A percentile compares a stretch with the other conserved stretches of the same genome.
These are phyloP conservation scores for Candolleomyces efflorescens DNA, from an alignment of 768 basidiomycete species.

Conservation along the genomic window DNA sequence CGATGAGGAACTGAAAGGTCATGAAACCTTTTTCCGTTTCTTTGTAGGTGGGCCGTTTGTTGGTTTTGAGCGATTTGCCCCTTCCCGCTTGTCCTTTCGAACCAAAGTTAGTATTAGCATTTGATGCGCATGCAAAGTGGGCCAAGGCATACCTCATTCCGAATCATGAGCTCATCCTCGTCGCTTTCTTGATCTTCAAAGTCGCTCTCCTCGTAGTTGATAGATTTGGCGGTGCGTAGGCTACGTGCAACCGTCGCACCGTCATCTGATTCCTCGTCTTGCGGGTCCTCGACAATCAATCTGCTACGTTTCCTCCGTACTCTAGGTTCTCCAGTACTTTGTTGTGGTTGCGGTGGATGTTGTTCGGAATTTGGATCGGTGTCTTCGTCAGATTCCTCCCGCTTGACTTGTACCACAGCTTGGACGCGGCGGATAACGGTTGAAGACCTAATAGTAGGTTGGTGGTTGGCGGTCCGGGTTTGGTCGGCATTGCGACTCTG, in stretches of 20 bases:
- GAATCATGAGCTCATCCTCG: slow-evolving; percentile 61
- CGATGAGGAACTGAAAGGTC: too few relatives aligned
- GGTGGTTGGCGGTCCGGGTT: not conserved
- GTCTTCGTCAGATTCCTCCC: slow-evolving; percentile 43
- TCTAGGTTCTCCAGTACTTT: slow-evolving; percentile 6
- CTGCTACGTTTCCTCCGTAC: slow-evolving; percentile 2
- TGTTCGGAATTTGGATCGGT: slow-evolving; percentile 5
- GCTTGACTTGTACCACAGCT: slow-evolving; percentile 61
- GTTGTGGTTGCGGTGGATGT: not conserved
- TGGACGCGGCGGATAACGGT: slow-evolving; percentile 62
- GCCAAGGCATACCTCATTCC: slow-evolving; percentile 40
- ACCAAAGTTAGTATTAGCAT: too few relatives aligned
- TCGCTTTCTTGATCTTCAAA: slow-evolving; percentile 27
- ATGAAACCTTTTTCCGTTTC: too few relatives aligned
- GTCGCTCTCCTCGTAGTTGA: slow-evolving; percentile 24
- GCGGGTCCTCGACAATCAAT: slow-evolving; percentile 12
- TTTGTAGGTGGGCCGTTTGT: too few relatives aligned
- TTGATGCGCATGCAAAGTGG: not conserved
- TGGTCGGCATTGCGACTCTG: not conserved
- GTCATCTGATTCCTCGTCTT: slow-evolving; percentile 11
- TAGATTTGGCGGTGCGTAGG: slow-evolving; percentile 4
- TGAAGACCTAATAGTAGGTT: slow-evolving; percentile 10
- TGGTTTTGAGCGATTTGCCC: slow-evolving; percentile 11
- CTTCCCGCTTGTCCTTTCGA: slow-evolving; percentile 13
- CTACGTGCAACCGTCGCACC: not conserved